These are phyloP conservation scores for Coniochaeta ligniaria DNA, from an alignment of 2,329 filamentous ascomycete genomes.

Conservation along the genomic window DNA sequence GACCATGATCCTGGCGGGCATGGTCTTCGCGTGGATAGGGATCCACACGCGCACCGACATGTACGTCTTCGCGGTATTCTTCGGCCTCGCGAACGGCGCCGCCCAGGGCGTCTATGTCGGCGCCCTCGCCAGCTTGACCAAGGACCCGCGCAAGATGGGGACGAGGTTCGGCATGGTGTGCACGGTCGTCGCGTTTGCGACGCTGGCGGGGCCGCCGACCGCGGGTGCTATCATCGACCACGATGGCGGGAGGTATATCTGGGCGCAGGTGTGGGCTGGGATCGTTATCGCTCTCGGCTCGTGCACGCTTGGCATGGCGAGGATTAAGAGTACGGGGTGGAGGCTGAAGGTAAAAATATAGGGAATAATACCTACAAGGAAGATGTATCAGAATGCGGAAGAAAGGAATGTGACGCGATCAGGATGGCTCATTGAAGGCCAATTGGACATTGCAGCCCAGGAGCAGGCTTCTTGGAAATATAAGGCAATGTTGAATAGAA, in stretches of 20 bases:
- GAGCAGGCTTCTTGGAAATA: not conserved
- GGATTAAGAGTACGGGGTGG: constrained; percentile 27
- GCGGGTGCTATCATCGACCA: constrained; percentile 37
- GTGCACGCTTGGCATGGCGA: constrained; percentile 22
- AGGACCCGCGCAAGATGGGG: constrained; percentile 35
- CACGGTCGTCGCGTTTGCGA: constrained; percentile 31
- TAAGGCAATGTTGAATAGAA: too few species aligned
- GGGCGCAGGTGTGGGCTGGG: constrained; percentile 40
- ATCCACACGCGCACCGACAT: constrained; percentile 24
- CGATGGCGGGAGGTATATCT: constrained; percentile 29
- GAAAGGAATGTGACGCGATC: too few species aligned
- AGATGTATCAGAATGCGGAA: too few species aligned
- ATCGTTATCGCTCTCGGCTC: constrained; percentile 28
- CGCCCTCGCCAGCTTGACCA: constrained; percentile 32
- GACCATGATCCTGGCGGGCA: constrained; percentile 35
- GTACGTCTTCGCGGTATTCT: constrained; percentile 31
- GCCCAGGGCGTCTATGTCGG: constrained; percentile 33
- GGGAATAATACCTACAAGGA: not conserved
- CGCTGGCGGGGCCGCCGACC: constrained; percentile 35
- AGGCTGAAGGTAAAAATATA: constrained; percentile 25
- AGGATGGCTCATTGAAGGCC: too few species aligned
- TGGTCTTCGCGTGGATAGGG: constrained; percentile 48
- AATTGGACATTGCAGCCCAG: not conserved
- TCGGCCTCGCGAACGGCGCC: constrained; percentile 35
- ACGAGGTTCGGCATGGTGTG: constrained; percentile 38